Percentiles rank a stretch among this genome's conserved stretches.
These are phyloP conservation scores for Fraxinus floribunda DNA, from an alignment of 305 asterid species.

Conservation along the genomic window DNA sequence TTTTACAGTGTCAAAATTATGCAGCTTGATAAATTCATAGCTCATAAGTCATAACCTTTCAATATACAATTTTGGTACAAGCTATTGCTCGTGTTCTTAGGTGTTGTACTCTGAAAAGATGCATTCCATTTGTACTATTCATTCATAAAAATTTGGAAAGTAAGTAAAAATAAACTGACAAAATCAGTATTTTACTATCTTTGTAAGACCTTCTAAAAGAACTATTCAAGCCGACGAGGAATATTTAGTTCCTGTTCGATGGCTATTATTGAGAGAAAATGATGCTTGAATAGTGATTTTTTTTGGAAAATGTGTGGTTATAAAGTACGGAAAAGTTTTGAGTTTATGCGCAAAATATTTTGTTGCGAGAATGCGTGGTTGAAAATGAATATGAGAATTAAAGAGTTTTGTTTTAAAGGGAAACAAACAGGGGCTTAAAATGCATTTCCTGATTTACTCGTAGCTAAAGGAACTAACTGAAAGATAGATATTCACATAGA, in stretches of 20 bases:
- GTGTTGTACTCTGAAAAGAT: not conserved
- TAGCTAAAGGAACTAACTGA: not conserved
- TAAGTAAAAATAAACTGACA: not conserved
- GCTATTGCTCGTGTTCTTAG: not conserved
- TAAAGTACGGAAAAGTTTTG: too few species aligned
- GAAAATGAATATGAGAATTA: too few species aligned
- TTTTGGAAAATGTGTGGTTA: too few species aligned
- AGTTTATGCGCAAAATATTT: too few species aligned
- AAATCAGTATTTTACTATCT: not conserved
- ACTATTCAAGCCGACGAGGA: not conserved
- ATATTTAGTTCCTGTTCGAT: not conserved
- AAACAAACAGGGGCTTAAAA: not conserved
- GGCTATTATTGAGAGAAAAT: too few species aligned
- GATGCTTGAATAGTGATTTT: too few species aligned
- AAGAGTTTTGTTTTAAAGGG: too few species aligned
- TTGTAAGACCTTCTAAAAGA: not conserved
- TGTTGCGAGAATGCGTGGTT: too few species aligned
- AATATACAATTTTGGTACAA: not conserved
- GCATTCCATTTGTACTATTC: not conserved
- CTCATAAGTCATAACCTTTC: not conserved
- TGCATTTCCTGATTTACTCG: not conserved
- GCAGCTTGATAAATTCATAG: not conserved
- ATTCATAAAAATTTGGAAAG: not conserved
- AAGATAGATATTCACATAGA: not conserved
- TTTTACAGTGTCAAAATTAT: constrained; percentile 1